Percentiles rank a stretch among this genome's conserved stretches.
These are phyloP conservation scores for Vaccinium vitisidaea DNA, from an alignment of 148 eudicot genomes.

Conservation along the genomic window DNA sequence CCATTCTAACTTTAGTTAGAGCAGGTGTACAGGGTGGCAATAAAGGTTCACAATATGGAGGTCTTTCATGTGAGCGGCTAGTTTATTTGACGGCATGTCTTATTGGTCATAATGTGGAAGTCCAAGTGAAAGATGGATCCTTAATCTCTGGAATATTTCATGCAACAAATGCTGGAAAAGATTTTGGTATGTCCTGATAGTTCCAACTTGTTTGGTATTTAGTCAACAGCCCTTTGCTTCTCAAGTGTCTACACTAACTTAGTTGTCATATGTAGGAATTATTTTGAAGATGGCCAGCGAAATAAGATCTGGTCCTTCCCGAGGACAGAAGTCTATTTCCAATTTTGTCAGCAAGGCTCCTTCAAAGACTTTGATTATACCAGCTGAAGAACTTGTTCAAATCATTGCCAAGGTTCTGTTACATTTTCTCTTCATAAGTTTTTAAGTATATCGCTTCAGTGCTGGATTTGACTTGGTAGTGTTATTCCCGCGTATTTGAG, in stretches of 20 bases:
- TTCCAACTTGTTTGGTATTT: background rate
- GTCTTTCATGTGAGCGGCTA: conserved; percentile 59
- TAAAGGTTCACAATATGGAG: conserved; percentile 45
- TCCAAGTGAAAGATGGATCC: conserved; percentile 88
- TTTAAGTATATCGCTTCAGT: background rate
- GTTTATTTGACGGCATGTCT: conserved; percentile 74
- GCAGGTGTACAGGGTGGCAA: conserved; percentile 36
- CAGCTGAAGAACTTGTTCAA: conserved; percentile 83
- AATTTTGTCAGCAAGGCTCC: conserved; percentile 63
- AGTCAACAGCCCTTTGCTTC: background rate
- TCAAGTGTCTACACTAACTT: conserved; percentile 8
- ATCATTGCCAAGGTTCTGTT: conserved; percentile 75
- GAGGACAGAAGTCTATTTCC: conserved; percentile 46
- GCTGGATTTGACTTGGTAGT: background rate
- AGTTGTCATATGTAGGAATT: conserved; percentile 49
- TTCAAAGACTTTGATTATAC: conserved; percentile 63
- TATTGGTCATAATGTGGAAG: conserved; percentile 91
- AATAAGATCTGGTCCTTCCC: conserved; percentile 52
- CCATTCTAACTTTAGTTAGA: conserved; percentile 23
- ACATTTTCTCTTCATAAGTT: background rate
- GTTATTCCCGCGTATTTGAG: background rate
- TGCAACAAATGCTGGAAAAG: conserved; percentile 66
- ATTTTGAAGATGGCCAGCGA: conserved; percentile 84
- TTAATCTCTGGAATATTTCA: conserved; percentile 79
- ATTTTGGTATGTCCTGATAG: conserved; percentile 59